Evolutionary conservation across 2,329 filamentous ascomycete genomes (phyloP).

Genomic region (Cadophora sp.): DNA sequence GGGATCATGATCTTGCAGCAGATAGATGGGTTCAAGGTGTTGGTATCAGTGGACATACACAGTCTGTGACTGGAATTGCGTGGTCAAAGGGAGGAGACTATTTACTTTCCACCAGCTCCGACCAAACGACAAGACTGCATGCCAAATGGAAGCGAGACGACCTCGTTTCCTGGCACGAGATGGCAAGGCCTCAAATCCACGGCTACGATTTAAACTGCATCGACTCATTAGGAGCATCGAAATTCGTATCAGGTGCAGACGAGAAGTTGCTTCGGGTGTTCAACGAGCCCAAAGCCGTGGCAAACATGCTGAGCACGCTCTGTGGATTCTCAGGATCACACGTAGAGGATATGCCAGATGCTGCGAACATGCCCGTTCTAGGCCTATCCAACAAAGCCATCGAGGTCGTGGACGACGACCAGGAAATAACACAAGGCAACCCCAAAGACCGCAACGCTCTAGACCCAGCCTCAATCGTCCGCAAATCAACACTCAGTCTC

Average conservation of each 20-base stretch:
- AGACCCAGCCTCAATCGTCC: constrained; percentile 61
- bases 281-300: constrained; percentile 84
- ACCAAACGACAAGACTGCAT: constrained; percentile 92
- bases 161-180: constrained; percentile 84
- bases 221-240: constrained; percentile 72
- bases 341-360: constrained; percentile 71
- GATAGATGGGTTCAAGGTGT: constrained; percentile 80
- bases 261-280: constrained; percentile 99
- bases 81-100: constrained; percentile 87
- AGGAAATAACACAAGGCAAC: constrained; percentile 52
- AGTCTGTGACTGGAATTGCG: constrained; percentile 78
- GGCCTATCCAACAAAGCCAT: constrained; percentile 96
- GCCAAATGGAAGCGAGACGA: constrained; percentile 71
- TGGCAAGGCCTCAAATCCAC: constrained; percentile 94
- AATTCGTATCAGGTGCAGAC: constrained; percentile 93
- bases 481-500: constrained; percentile 68
- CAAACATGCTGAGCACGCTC: constrained; percentile 72
- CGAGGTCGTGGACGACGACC: constrained; percentile 60
- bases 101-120: constrained; percentile 84
- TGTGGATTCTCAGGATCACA: constrained; percentile 61
- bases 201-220: constrained; percentile 98
- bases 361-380: constrained; percentile 92
- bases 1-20: constrained; percentile 67
- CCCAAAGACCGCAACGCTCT: constrained; percentile 60
- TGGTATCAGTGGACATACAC: constrained; percentile 84